Conservation (phyloP, 805 yeast species). For the Blastobotrys chiropterorum region DNA sequence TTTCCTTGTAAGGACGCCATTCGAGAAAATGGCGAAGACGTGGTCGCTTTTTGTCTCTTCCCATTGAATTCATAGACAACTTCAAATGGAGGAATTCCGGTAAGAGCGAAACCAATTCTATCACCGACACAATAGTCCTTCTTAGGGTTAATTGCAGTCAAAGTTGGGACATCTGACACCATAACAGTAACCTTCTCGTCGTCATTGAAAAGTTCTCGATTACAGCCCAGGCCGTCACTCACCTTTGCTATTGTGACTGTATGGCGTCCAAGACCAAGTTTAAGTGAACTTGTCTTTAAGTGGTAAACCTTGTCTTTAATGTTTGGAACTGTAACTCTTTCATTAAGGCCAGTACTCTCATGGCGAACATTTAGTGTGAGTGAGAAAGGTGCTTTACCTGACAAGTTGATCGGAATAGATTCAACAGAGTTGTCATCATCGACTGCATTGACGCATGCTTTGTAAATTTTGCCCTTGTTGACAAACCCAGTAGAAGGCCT, state of each 20-base stretch:
- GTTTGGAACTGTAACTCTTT: conserved; percentile 39
- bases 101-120: conserved; percentile 64
- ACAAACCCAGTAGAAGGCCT: conserved; percentile 57
- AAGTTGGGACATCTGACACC: conserved; percentile 72
- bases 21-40: conserved; percentile 49
- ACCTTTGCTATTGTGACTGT: conserved; percentile 51
- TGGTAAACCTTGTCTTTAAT: conserved; percentile 36
- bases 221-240: conserved; percentile 67
- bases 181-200: conserved; percentile 47
- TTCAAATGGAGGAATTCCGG: conserved; percentile 75
- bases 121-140: conserved; percentile 87
- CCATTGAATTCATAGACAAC: conserved; percentile 71
- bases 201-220: conserved; percentile 37
- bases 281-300: conserved; percentile 41
- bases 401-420: conserved; percentile 44
- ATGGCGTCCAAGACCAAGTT: conserved; percentile 66
- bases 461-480: conserved; percentile 41
- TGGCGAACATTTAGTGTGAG: conserved; percentile 54
- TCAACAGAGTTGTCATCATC: conserved; percentile 39
- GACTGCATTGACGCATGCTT: conserved; percentile 39
- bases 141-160: conserved; percentile 39
- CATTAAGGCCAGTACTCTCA: conserved; percentile 51
- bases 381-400: conserved; percentile 58
- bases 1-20: conserved; percentile 80
- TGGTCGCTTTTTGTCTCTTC: conserved; percentile 49